Evolutionary conservation across 805 yeast species (phyloP).

Genomic region (Babjeviella inositovora): DNA sequence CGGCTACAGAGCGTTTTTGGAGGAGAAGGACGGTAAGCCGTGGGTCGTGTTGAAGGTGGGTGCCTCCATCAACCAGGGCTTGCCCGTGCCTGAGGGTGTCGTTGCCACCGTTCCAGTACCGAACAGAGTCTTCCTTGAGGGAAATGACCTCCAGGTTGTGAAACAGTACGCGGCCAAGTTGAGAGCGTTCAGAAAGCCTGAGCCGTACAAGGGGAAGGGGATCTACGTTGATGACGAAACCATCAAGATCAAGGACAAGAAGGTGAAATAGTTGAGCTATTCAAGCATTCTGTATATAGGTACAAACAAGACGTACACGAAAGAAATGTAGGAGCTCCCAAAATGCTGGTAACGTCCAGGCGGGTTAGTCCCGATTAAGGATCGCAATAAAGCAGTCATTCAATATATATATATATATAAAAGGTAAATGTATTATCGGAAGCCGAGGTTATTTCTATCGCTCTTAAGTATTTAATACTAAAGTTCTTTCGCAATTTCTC

Average conservation of each 20-base stretch:
- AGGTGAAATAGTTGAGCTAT: slow-evolving; percentile 50
- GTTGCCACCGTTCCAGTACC: slow-evolving; percentile 71
- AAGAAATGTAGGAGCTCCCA: no score
- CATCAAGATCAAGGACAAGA: slow-evolving; percentile 78
- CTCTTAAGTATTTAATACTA: no score
- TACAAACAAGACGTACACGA: no score
- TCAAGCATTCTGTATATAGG: slow-evolving; percentile 2
- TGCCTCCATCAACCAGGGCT: slow-evolving; percentile 63
- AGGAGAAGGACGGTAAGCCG: slow-evolving; percentile 31
- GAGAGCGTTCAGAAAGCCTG: slow-evolving; percentile 85
- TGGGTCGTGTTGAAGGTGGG: slow-evolving; percentile 76
- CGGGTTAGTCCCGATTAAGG: no score
- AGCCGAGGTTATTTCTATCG: no score
- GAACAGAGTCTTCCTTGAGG: slow-evolving; percentile 73
- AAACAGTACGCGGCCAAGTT: slow-evolving; percentile 78
- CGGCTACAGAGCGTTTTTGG: slow-evolving; percentile 83
- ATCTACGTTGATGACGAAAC: slow-evolving; percentile 86
- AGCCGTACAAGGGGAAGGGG: slow-evolving; percentile 98
- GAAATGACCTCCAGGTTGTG: slow-evolving; percentile 77
- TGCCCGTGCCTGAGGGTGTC: slow-evolving; percentile 64
- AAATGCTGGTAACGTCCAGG: no score
- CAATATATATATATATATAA: no score
- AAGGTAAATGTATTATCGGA: no score
- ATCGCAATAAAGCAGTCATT: no score
- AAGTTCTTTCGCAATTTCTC: no score